Evolutionary conservation across 768 basidiomycete genomes (phyloP).

Genomic region (Glaciozyma martinii): DNA sequence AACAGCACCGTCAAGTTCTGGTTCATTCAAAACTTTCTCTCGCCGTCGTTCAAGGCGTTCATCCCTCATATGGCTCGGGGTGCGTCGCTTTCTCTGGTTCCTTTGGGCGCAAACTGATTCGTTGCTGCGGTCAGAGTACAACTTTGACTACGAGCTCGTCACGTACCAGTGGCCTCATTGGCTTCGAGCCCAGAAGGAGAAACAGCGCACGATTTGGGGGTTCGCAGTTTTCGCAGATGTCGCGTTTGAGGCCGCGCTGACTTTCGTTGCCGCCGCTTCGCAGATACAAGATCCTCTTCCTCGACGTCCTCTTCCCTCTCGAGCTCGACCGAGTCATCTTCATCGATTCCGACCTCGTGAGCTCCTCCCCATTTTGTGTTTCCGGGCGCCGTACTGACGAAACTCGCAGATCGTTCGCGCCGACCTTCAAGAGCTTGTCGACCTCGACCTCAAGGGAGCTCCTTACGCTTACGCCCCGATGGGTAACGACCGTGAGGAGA

Average conservation of each 20-base stretch:
- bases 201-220: constrained; percentile 97
- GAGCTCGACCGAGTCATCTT: constrained; percentile 98
- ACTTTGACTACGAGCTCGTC: constrained; percentile 91
- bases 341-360: constrained; percentile 81
- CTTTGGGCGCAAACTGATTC: not conserved
- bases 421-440: constrained; percentile 91
- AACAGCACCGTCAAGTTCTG: constrained; percentile 95
- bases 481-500: constrained; percentile 87
- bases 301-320: constrained; percentile 98
- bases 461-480: constrained; percentile 84
- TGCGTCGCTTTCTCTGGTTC: not conserved
- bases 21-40: constrained; percentile 99
- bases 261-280: too few relatives aligned
- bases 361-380: not conserved
- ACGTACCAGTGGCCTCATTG: constrained; percentile 99
- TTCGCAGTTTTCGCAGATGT: constrained; percentile 15
- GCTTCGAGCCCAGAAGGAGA: constrained; percentile 93
- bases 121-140: constrained; percentile 57
- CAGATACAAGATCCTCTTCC: constrained; percentile 92
- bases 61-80: constrained; percentile 27
- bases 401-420: constrained; percentile 68
- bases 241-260: not conserved
- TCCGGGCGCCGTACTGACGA: too few relatives aligned
- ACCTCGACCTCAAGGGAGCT: constrained; percentile 80
- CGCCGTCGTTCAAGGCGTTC: constrained; percentile 67